A percentile compares a stretch with the other conserved stretches of the same genome.
Evolutionary conservation across 1,284 basidiomycete genomes (phyloP).

Genomic region (Coniferiporia sulphurascens): DNA sequence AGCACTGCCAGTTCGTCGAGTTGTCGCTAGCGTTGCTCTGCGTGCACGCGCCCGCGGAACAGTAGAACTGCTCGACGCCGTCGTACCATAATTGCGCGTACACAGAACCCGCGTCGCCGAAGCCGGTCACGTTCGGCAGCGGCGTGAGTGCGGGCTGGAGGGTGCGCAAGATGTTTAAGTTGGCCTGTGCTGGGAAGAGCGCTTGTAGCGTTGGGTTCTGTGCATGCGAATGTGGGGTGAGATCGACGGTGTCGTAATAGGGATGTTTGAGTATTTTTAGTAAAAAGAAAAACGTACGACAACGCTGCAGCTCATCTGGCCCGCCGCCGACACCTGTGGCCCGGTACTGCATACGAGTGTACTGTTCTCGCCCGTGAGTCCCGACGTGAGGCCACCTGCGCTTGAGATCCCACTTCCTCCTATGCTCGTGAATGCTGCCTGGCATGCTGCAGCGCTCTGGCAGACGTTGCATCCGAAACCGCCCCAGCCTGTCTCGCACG

Average conservation of each 20-base stretch:
- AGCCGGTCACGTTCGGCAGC: conserved; percentile 56
- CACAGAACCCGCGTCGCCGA: conserved; percentile 50
- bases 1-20: conserved; percentile 58
- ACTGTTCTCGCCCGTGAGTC: conserved; percentile 36
- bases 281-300: conserved; percentile 43
- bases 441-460: conserved; percentile 54
- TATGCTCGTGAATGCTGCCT: conserved; percentile 45
- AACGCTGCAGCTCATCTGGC: conserved; percentile 73
- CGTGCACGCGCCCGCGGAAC: conserved; percentile 62
- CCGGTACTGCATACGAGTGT: conserved; percentile 61
- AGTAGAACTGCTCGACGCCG: conserved; percentile 84
- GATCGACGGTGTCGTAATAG: neutral
- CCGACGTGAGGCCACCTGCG: conserved; percentile 15
- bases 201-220: conserved; percentile 77
- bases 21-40: conserved; percentile 44
- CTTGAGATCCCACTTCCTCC: conserved; percentile 27
- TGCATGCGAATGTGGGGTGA: conserved; percentile 10
- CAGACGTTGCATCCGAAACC: conserved; percentile 80
- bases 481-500: conserved; percentile 67
- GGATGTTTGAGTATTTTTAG: neutral
- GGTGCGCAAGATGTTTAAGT: conserved; percentile 73
- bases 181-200: conserved; percentile 62
- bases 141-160: conserved; percentile 66
- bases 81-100: conserved; percentile 79
- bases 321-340: conserved; percentile 57